These are phyloP conservation scores for Echeveria elegans DNA, from an alignment of 164 flowering plant species.

Conservation along the genomic window DNA sequence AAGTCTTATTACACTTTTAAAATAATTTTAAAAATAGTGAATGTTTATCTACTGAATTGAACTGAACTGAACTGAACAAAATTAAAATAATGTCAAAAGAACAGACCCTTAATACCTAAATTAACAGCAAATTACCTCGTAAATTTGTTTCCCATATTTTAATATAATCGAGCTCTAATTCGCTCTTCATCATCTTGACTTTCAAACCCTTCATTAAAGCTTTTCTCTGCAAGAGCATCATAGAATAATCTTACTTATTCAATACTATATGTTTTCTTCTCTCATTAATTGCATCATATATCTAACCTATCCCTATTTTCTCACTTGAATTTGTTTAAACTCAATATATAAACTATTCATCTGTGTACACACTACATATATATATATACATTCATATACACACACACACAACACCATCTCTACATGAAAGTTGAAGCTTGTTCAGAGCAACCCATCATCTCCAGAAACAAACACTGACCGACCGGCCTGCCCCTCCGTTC, in stretches of 20 bases:
- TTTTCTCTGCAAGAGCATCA: conserved; percentile 27
- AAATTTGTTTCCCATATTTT: conserved; percentile 27
- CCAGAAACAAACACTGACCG: conserved; percentile 4
- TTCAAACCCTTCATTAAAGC: conserved; percentile 24
- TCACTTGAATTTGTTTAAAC: not conserved
- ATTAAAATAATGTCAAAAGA: no score
- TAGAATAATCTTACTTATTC: conserved; percentile 42
- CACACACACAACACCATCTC: not conserved
- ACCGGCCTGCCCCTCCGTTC: not conserved
- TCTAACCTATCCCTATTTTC: conserved; percentile 1
- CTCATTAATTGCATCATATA: conserved; percentile 30
- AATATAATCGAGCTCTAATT: conserved; percentile 14
- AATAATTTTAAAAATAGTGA: no score
- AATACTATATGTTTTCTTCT: conserved; percentile 15
- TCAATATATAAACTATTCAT: not conserved
- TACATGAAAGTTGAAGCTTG: conserved; percentile 3
- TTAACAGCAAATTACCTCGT: conserved; percentile 30
- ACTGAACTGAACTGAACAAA: no score
- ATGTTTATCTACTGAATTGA: no score
- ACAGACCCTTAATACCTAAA: no score
- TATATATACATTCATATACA: not conserved
- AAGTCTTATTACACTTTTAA: no score
- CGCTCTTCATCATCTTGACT: conserved; percentile 32
- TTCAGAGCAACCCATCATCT: conserved; percentile 2
- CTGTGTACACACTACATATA: conserved; percentile 12